Evolutionary conservation across 306 rosid genomes (phyloP), one percentile per base, ranked within the genome.

Genomic region (Castanospermum australe): DNA sequence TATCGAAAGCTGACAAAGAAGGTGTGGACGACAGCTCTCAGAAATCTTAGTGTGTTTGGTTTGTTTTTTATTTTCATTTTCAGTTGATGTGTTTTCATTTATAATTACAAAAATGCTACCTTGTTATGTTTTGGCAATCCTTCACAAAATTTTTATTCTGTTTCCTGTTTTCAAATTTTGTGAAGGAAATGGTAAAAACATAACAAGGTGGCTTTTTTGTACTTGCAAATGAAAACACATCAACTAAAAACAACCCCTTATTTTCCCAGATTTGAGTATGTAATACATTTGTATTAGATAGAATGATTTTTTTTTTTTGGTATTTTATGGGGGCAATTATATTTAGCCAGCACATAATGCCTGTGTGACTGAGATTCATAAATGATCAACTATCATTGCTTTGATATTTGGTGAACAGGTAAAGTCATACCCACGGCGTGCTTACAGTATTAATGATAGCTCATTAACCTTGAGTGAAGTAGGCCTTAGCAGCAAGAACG

Each of bases 401-500:
- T 52, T 39, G 55, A 75, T 56, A 56, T 75, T 64, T 86, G 73
- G 59, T 64, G 62, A 78, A 77, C 90, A 95, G 99, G 93, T 83
- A 20, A 89, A 85, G 85, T 87, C 99, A 61, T 95, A 90, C 76
- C 98, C 97, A 12, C 81, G 94, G 42, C 77, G 82, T 12, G 88
- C 92, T 62, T 93, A 79, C 62, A 81, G 73, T 24, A 35, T 79
- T 9, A 78, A 78, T 12, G 89, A 91, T 72, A 69, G 89, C 78
- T 81, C 80, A 4, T 87, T 61, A 76, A 82, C 91, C 42, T 72
- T 95, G 88, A 67, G 82, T 38, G 96, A 91, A 83, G 83, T 91
- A 28, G 98, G 94, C 83, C 88, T 95, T 60, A 89, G 83, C 56
- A 92, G 87, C 84, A 90, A 89, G 76, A 91, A 90, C 42, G 99